phyloP scores from a whole-genome alignment of 352 stramenopile genomes.

The Phytopythium helicoides region DNA sequence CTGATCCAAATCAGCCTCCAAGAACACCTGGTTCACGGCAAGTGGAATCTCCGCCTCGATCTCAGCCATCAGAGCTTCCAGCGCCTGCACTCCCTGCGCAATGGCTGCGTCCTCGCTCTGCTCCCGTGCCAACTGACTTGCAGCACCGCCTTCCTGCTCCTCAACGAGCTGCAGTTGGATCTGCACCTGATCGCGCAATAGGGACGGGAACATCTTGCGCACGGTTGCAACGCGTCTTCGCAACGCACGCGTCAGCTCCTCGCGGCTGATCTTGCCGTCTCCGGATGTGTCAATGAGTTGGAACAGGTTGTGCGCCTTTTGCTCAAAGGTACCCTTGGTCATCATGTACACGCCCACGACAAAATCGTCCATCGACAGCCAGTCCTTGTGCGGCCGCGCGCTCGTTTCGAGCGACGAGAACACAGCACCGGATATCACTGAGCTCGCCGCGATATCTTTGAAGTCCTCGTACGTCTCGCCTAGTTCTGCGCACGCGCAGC shows the following conservation, averaged over 20 bases:
- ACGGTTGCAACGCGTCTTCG: constrained; percentile 66
- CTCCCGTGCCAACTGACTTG: constrained; percentile 27
- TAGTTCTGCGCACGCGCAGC: constrained; percentile 52
- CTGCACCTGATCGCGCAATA: constrained; percentile 69
- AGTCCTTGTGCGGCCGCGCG: constrained; percentile 47
- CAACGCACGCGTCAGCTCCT: constrained; percentile 74
- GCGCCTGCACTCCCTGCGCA: constrained; percentile 44
- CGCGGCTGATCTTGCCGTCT: constrained; percentile 72
- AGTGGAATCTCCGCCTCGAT: constrained; percentile 82
- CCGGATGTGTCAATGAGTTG: constrained; percentile 62
- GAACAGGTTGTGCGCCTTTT: constrained; percentile 79
- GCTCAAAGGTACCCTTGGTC: constrained; percentile 74
- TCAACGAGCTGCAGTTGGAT: constrained; percentile 29
- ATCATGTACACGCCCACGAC: constrained; percentile 80
- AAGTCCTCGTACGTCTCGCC: constrained; percentile 62
- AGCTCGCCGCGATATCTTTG: constrained; percentile 55
- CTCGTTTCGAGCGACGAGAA: constrained; percentile 75
- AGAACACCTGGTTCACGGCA: constrained; percentile 83
- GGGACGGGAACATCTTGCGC: constrained; percentile 71
- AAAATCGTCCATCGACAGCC: constrained; percentile 76
- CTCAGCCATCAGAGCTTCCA: constrained; percentile 71
- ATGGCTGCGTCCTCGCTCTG: constrained; percentile 49
- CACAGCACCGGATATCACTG: constrained; percentile 59
- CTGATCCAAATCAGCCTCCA: constrained; percentile 70
- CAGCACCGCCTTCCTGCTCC: constrained; percentile 1